Conservation (phyloP, 225 moss, liverwort and hornwort genomes). For the Polytrichum formosum region DNA sequence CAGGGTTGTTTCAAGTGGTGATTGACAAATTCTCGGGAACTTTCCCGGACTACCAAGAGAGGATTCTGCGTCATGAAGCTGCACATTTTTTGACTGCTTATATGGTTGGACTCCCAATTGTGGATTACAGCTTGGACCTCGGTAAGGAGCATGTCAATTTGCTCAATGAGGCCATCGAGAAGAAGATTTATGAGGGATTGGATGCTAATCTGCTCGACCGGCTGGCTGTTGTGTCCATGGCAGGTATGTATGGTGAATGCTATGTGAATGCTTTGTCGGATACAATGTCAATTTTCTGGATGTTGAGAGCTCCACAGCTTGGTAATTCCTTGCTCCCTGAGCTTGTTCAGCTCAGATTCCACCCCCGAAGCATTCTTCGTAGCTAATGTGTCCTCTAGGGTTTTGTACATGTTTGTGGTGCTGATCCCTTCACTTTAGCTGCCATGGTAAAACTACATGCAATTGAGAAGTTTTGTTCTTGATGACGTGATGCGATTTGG, state of each 20-base stretch:
- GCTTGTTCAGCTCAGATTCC: conserved; percentile 61
- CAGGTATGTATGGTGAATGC: conserved; percentile 33
- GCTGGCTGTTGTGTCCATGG: conserved; percentile 95
- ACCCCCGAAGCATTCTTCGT: conserved; percentile 71
- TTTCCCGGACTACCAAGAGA: conserved; percentile 73
- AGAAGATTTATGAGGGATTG: conserved; percentile 76
- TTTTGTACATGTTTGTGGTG: conserved; percentile 19
- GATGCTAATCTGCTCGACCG: conserved; percentile 77
- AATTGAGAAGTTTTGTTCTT: no score
- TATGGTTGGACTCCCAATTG: conserved; percentile 79
- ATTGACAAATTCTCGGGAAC: conserved; percentile 70
- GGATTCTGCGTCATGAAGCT: conserved; percentile 84
- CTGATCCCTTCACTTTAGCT: no score
- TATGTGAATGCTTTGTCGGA: no score
- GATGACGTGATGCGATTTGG: no score
- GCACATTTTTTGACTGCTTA: conserved; percentile 96
- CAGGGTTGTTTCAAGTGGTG: conserved; percentile 78
- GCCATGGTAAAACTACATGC: no score
- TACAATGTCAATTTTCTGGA: no score
- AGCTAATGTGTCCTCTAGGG: conserved; percentile 29
- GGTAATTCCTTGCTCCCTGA: conserved; percentile 50
- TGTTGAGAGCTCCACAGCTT: conserved; percentile 66
- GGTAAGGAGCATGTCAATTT: conserved; percentile 99
- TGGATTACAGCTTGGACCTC: conserved; percentile 80
- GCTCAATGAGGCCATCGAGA: conserved; percentile 69